A percentile compares a stretch with the other conserved stretches of the same genome.
These are phyloP conservation scores for Cystofilobasidium macerans DNA, from an alignment of 768 basidiomycete species.

Conservation along the genomic window DNA sequence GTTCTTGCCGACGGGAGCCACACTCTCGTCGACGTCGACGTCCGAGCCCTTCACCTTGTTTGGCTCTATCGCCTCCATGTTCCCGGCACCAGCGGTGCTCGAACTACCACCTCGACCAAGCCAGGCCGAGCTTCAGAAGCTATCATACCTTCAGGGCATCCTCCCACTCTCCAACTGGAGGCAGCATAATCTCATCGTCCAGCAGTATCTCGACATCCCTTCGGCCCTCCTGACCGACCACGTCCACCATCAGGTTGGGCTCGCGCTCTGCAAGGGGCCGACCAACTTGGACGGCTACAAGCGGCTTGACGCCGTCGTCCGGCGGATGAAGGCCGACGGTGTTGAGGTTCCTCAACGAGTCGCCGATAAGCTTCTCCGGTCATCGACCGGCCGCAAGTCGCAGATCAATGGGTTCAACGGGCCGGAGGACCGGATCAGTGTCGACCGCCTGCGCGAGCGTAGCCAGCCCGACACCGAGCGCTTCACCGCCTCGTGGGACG, in stretches of 20 bases:
- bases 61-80: neutral
- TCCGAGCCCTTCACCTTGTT: neutral
- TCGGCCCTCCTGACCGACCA: neutral
- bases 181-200: neutral
- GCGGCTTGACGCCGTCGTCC: slow-evolving; percentile 1
- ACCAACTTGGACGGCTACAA: neutral
- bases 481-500: neutral
- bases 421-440: neutral
- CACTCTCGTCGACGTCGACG: neutral
- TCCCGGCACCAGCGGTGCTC: neutral
- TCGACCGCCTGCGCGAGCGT: neutral
- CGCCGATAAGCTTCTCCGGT: neutral
- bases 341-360: neutral
- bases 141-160: neutral
- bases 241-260: neutral
- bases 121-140: neutral
- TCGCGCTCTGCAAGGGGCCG: neutral
- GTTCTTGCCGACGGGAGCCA: neutral
- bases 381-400: neutral
- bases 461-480: neutral
- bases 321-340: neutral
- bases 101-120: neutral
- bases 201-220: neutral
- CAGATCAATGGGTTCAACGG: neutral
- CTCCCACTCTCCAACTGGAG: neutral